These are phyloP conservation scores for Diaporthe sp. DNA, from an alignment of 2,329 filamentous ascomycete genomes.

Conservation along the genomic window DNA sequence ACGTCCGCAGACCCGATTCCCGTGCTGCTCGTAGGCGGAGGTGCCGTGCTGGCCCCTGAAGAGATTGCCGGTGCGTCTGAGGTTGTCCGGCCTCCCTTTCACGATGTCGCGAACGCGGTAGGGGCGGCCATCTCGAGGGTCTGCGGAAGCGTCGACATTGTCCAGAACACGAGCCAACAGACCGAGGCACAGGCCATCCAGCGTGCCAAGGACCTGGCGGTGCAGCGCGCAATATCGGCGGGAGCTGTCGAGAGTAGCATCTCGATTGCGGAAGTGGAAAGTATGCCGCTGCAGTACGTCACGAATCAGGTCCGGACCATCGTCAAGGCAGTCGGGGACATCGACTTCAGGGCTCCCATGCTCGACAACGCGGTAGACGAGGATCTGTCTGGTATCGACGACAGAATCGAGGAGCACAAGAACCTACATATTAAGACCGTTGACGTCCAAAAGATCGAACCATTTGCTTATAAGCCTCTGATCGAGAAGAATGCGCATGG, in stretches of 20 bases:
- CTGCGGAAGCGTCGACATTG: constrained; percentile 45
- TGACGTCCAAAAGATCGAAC: constrained; percentile 43
- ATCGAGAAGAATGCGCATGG: constrained; percentile 46
- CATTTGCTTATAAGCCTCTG: constrained; percentile 51
- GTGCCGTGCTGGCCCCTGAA: constrained; percentile 55
- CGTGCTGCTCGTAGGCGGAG: constrained; percentile 58
- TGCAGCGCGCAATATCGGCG: constrained; percentile 40
- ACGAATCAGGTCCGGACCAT: constrained; percentile 50
- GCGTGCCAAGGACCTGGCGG: constrained; percentile 41
- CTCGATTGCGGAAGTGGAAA: constrained; percentile 56
- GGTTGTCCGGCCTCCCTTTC: constrained; percentile 53
- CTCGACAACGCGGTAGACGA: constrained; percentile 38
- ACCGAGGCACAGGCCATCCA: constrained; percentile 42
- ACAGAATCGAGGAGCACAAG: constrained; percentile 40
- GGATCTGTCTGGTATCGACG: constrained; percentile 31
- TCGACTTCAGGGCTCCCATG: constrained; percentile 52
- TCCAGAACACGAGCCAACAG: constrained; percentile 40
- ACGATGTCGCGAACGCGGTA: constrained; percentile 62
- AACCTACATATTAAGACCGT: constrained; percentile 53
- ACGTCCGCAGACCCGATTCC: constrained; percentile 45
- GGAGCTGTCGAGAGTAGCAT: constrained; percentile 46
- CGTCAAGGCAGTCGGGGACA: constrained; percentile 54
- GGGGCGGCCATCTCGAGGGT: constrained; percentile 61
- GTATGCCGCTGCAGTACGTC: constrained; percentile 53
- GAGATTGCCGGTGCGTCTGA: constrained; percentile 49